Base-by-base conservation (phyloP, 2,329 filamentous ascomycete genomes). In the Diaporthe citri region DNA sequence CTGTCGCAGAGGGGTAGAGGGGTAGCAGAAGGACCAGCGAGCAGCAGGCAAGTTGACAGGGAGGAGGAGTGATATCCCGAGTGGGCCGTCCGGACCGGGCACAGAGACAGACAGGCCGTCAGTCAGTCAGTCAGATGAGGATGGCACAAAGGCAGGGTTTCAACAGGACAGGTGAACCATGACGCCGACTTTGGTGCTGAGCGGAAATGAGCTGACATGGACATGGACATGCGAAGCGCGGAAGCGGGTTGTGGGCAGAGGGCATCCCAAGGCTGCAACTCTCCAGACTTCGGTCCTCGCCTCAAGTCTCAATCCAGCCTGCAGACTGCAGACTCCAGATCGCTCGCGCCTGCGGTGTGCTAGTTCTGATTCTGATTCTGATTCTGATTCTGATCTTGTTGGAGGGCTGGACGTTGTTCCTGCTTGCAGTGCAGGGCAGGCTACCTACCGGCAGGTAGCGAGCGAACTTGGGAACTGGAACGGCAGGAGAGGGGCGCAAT, bases 171-270 rank as follows among this genome's bases (percentile, higher is more conserved):
- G 57, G 22, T 41, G 57, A 60, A 41, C 22, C 57, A 60, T 60
- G 57, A 28, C 22, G 57, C 36, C 62, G 28, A 51, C 41, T 51
- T n/a, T 46, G n/a, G n/a, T 66, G 41, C 41, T 66, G 28, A 3
- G 41, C 28, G 60, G 60, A 66, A 51, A 51, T 66, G 41, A 66
- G 60, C 60, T 66, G 60, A 66, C 28, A 36, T 66, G 43, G 43
- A 51, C 62, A 51, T 51, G 62, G 43, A 67, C 62, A 52, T 36
- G 62, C 59, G 59, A 62, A 43, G 59, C 59, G 59, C 59, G 59
- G 59, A 62, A 43, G 39, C 59, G 59, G 62, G 20, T 34, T 66
- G 60, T 31, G 39, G 41, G 60, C 43, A 59, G 34, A 25, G 4
- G 56, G 6, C 9, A 28, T 10, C 12, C 36, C 59, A 46, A 31